Evolutionary conservation across 805 yeast genomes (phyloP).

Genomic region (Teunomyces stri): DNA sequence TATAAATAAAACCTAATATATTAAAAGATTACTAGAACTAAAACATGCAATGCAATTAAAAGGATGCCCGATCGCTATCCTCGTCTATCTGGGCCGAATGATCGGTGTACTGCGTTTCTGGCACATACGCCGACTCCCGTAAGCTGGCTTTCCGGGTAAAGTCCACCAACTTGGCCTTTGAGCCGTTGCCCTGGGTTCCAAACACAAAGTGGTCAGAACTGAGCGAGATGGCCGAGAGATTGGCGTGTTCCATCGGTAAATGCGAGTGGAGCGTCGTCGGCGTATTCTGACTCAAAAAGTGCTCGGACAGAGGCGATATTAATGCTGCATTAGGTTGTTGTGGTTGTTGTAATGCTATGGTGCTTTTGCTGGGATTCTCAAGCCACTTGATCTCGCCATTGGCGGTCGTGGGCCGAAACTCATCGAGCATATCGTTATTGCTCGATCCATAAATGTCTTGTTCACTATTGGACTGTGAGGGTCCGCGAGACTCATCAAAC

Average conservation of each 20-base stretch:
- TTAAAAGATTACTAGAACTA: background rate
- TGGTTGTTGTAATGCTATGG: slow-evolving; percentile 2
- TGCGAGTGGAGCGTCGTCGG: slow-evolving; percentile 7
- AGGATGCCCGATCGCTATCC: slow-evolving; percentile 9
- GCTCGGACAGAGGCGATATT: slow-evolving; percentile 12
- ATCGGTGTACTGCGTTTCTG: slow-evolving; percentile 26
- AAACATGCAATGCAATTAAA: background rate
- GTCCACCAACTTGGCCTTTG: slow-evolving; percentile 44
- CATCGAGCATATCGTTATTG: slow-evolving; percentile 22
- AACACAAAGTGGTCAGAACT: slow-evolving; percentile 12
- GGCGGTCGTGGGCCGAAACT: slow-evolving; percentile 27
- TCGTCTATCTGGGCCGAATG: slow-evolving; percentile 35
- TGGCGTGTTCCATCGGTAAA: slow-evolving; percentile 12
- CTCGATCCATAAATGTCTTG: slow-evolving; percentile 11
- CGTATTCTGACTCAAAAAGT: slow-evolving; percentile 6
- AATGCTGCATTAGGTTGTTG: slow-evolving; percentile 3
- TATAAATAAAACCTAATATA: background rate
- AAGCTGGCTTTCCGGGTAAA: slow-evolving; percentile 46
- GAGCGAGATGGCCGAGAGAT: slow-evolving; percentile 22
- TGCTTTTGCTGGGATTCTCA: slow-evolving; percentile 10
- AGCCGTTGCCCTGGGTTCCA: slow-evolving; percentile 4
- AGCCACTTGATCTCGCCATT: slow-evolving; percentile 34
- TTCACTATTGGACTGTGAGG: slow-evolving; percentile 15
- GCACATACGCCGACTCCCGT: slow-evolving; percentile 38
- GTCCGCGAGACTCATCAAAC: slow-evolving; percentile 16